Conservation (phyloP, 805 yeast genomes). For the Lipomyces sp. region DNA sequence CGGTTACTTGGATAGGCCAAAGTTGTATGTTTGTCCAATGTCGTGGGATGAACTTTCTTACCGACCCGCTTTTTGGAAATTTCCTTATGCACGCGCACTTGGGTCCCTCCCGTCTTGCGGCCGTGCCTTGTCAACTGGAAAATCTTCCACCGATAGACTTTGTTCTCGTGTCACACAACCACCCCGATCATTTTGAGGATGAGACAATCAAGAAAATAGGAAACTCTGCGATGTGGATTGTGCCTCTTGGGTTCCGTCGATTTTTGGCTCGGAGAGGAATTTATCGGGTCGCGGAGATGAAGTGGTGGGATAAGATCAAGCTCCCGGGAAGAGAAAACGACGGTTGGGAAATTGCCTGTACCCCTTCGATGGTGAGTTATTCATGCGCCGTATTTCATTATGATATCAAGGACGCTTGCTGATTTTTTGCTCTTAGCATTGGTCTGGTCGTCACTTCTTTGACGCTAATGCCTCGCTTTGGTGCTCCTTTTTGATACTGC, state of each 20-base stretch:
- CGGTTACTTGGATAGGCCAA: conserved; percentile 92
- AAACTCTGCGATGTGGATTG: conserved; percentile 72
- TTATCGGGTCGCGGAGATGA: conserved; percentile 65
- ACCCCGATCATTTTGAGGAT: conserved; percentile 88
- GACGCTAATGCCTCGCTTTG: conserved; percentile 82
- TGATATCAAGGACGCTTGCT: not conserved
- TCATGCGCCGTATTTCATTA: not conserved
- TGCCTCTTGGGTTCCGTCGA: conserved; percentile 72
- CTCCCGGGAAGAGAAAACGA: conserved; percentile 42
- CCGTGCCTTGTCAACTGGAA: conserved; percentile 64
- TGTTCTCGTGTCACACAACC: conserved; percentile 85
- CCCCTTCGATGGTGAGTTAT: conserved; percentile 59
- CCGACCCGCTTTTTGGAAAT: conserved; percentile 78
- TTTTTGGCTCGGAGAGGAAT: conserved; percentile 60
- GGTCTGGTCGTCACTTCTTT: conserved; percentile 83
- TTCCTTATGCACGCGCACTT: conserved; percentile 57
- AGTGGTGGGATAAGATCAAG: conserved; percentile 83
- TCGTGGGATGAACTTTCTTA: conserved; percentile 66
- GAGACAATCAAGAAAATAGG: conserved; percentile 54
- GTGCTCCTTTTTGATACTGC: conserved; percentile 78
- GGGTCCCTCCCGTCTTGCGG: conserved; percentile 83
- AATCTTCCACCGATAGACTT: conserved; percentile 68
- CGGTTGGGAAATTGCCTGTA: conserved; percentile 73
- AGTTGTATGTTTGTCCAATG: conserved; percentile 75
- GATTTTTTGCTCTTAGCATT: conserved; percentile 56